phyloP scores from a whole-genome alignment of 441 rosid species.

The Melianthus villosus region DNA sequence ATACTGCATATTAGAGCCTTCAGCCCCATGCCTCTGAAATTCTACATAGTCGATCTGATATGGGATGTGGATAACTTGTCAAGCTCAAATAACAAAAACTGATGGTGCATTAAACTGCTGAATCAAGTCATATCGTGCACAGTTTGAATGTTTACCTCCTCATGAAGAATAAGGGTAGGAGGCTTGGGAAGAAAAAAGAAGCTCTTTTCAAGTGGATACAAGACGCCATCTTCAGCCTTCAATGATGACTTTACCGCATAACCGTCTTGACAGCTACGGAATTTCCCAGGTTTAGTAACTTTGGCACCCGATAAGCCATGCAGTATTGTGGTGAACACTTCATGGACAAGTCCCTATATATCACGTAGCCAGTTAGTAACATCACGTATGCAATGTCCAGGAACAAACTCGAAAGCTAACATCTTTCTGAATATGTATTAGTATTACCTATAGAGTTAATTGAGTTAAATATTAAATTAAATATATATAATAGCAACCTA shows the following conservation, averaged over 20 bases:
- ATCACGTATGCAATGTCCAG: neutral
- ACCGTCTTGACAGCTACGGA: constrained; percentile 91
- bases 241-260: constrained; percentile 93
- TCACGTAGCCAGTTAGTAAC: constrained; percentile 6
- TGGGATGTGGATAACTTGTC: constrained; percentile 1
- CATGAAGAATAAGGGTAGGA: constrained; percentile 91
- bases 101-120: too few relatives aligned
- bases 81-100: neutral
- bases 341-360: constrained; percentile 79
- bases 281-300: constrained; percentile 90
- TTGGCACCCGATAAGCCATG: constrained; percentile 88
- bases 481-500: neutral
- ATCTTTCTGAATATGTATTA: neutral
- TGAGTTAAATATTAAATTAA: too few relatives aligned
- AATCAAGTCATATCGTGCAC: constrained; percentile 1
- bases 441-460: too few relatives aligned
- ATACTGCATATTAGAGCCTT: constrained; percentile 97
- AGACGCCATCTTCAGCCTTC: constrained; percentile 93
- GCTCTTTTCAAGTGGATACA: constrained; percentile 93
- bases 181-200: constrained; percentile 95
- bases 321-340: constrained; percentile 69
- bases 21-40: constrained; percentile 96
- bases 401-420: constrained; percentile 2
- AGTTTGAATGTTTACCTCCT: constrained; percentile 44
- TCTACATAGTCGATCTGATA: constrained; percentile 82